A percentile compares a stretch with the other conserved stretches of the same genome.
Evolutionary conservation across 2,329 filamentous ascomycete species (phyloP).

Genomic region (Colletotrichum sidae): DNA sequence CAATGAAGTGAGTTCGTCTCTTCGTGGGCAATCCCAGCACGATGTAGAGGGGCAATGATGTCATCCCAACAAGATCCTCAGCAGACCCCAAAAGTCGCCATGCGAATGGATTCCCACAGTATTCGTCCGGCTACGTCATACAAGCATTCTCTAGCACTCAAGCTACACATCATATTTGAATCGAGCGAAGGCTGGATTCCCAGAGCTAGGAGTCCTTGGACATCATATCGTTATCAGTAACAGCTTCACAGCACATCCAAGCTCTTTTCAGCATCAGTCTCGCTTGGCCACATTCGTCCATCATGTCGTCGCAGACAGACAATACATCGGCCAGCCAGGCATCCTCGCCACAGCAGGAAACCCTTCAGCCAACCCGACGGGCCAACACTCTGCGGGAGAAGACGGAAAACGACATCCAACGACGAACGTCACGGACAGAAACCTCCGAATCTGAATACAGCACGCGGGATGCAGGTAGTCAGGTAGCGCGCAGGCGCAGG

Average conservation of each 20-base stretch:
- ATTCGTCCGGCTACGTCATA: slow-evolving; percentile 25
- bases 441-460: background rate
- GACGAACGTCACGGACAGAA: background rate
- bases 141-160: slow-evolving; percentile 9
- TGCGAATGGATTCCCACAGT: background rate
- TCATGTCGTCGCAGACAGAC: too few species aligned
- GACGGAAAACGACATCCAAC: background rate
- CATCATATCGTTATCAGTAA: background rate
- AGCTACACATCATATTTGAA: background rate
- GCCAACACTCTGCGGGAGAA: background rate
- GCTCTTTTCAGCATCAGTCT: too few species aligned
- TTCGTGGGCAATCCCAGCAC: background rate
- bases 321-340: too few species aligned
- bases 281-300: too few species aligned
- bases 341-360: too few species aligned
- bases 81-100: background rate
- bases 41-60: slow-evolving; percentile 24
- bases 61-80: slow-evolving; percentile 25
- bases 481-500: background rate
- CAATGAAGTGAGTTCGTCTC: background rate
- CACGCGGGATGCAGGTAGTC: background rate
- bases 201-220: background rate
- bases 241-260: background rate
- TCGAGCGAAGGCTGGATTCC: too few species aligned
- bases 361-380: too few species aligned